A percentile compares a stretch with the other conserved stretches of the same genome.
phyloP scores from a whole-genome alignment of 176 grass and related monocot species.

The Musa beccarii region DNA sequence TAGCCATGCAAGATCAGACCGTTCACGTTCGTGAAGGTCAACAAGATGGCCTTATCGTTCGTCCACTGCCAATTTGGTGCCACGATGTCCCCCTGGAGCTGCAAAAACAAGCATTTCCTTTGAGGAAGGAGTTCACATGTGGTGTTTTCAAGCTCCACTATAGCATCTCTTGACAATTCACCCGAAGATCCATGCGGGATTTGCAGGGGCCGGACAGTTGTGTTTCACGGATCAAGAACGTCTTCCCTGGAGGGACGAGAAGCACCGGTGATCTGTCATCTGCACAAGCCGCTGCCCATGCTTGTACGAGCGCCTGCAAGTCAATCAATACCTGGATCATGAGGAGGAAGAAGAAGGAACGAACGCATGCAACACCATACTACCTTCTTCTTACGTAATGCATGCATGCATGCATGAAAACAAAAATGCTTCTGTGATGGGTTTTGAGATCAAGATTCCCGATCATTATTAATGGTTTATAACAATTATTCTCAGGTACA shows the following conservation, averaged over 20 bases:
- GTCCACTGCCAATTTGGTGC: slow-evolving; percentile 47
- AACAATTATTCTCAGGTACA: no score
- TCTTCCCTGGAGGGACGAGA: neutral
- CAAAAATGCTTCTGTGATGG: no score
- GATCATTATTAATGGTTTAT: no score
- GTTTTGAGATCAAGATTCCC: no score
- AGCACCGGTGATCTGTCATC: neutral
- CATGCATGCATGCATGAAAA: neutral
- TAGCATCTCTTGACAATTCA: neutral
- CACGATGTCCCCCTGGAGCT: slow-evolving; percentile 46
- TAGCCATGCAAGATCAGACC: slow-evolving; percentile 31
- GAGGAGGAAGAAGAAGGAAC: neutral
- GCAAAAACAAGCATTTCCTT: neutral
- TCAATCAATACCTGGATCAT: neutral
- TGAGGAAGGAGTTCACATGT: neutral
- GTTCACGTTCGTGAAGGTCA: slow-evolving; percentile 31
- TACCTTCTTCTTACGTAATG: neutral
- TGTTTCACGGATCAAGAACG: neutral
- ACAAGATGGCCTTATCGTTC: slow-evolving; percentile 11
- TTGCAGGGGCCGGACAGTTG: neutral
- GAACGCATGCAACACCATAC: neutral
- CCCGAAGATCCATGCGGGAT: neutral
- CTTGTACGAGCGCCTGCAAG: slow-evolving; percentile 1
- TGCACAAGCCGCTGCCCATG: slow-evolving; percentile 4
- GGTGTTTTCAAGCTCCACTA: neutral